These are phyloP conservation scores for Dothideomycetes sp. DNA, from an alignment of 2,329 filamentous ascomycete genomes.

Conservation along the genomic window DNA sequence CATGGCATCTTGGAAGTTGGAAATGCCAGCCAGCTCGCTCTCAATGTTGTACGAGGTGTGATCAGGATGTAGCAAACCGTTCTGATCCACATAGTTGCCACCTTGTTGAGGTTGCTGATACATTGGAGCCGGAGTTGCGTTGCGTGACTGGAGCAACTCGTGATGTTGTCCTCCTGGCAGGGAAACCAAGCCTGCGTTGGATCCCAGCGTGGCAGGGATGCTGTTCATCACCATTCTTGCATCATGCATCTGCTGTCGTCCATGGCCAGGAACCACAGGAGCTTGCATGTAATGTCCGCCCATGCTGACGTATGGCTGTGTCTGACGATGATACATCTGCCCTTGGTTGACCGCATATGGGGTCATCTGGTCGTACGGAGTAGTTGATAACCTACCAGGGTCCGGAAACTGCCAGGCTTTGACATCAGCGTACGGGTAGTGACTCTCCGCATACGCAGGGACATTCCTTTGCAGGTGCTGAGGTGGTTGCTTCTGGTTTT, in stretches of 20 bases:
- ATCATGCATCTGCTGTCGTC: constrained; percentile 16
- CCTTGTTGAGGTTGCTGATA: constrained; percentile 13
- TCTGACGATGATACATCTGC: constrained; percentile 30
- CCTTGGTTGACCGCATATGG: constrained; percentile 38
- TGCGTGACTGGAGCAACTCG: constrained; percentile 25
- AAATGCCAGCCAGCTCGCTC: not conserved
- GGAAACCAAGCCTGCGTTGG: constrained; percentile 23
- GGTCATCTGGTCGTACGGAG: constrained; percentile 23
- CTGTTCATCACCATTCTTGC: constrained; percentile 36
- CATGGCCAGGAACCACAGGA: not conserved
- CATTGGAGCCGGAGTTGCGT: constrained; percentile 25
- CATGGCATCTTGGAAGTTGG: constrained; percentile 8
- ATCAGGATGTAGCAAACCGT: constrained; percentile 7
- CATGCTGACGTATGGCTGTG: constrained; percentile 44
- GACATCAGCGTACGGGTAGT: constrained; percentile 8
- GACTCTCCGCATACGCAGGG: constrained; percentile 7
- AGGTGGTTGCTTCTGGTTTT: constrained; percentile 8
- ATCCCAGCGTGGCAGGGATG: constrained; percentile 20
- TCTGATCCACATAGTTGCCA: constrained; percentile 10
- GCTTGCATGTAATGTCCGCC: constrained; percentile 32
- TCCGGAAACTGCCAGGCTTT: constrained; percentile 22
- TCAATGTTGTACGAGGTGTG: constrained; percentile 5
- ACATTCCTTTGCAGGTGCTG: not conserved
- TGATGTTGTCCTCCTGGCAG: constrained; percentile 34
- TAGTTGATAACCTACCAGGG: not conserved